Evolutionary conservation across 352 stramenopile species (phyloP).

Genomic region (Pythium aristosporum): DNA sequence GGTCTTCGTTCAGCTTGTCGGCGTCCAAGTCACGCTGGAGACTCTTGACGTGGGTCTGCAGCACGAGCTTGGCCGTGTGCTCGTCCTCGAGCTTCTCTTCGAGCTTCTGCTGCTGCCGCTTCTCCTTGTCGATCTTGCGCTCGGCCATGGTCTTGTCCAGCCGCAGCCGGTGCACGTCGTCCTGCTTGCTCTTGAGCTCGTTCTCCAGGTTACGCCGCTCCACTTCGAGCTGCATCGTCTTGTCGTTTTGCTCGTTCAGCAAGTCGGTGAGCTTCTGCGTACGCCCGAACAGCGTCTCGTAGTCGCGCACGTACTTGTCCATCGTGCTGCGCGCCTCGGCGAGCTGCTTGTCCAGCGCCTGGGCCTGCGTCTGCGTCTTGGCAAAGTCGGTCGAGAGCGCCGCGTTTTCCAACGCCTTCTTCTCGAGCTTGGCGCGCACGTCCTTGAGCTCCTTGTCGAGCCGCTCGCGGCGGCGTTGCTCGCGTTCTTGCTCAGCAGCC

Average conservation of each 20-base stretch:
- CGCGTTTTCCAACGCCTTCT: constrained; percentile 67
- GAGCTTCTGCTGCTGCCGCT: constrained; percentile 83
- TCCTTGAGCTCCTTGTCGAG: constrained; percentile 93
- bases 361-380: constrained; percentile 67
- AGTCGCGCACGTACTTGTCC: constrained; percentile 93
- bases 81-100: constrained; percentile 92
- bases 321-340: constrained; percentile 80
- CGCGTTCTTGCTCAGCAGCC: constrained; percentile 84
- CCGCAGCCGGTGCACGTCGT: constrained; percentile 82
- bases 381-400: constrained; percentile 49
- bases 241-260: constrained; percentile 91
- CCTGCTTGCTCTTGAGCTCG: constrained; percentile 80
- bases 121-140: constrained; percentile 87
- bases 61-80: constrained; percentile 77
- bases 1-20: constrained; percentile 78
- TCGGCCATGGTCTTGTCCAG: constrained; percentile 91
- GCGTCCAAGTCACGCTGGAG: constrained; percentile 78
- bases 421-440: constrained; percentile 86
- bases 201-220: constrained; percentile 79
- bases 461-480: constrained; percentile 86
- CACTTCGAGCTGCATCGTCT: constrained; percentile 81
- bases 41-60: constrained; percentile 84
- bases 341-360: constrained; percentile 87
- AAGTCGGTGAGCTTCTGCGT: constrained; percentile 93
- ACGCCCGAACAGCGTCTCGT: constrained; percentile 88